Evolutionary conservation across 139 green algal species (phyloP).

Genomic region (Micromonas commoda): DNA sequence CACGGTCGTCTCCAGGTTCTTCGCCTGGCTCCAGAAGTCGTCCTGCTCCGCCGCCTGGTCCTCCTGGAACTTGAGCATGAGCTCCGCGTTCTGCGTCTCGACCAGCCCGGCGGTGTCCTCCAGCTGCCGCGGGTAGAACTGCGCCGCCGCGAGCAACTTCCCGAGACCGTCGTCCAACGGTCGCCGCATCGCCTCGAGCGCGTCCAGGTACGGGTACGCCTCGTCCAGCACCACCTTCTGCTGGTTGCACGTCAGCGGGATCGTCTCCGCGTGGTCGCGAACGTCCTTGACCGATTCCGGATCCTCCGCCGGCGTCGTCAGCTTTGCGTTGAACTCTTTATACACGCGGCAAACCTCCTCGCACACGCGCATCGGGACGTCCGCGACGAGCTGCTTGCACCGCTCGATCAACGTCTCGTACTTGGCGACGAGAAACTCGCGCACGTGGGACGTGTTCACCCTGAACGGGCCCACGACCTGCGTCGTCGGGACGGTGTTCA

Average conservation of each 20-base stretch:
- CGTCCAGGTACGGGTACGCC: slow-evolving; percentile 30
- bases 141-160: neutral
- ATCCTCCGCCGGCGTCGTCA: slow-evolving; percentile 49
- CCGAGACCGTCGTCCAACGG: neutral
- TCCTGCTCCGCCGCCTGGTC: slow-evolving; percentile 7
- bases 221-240: slow-evolving; percentile 39
- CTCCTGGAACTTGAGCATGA: neutral
- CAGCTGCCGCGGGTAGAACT: neutral
- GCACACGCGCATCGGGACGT: neutral
- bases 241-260: slow-evolving; percentile 45
- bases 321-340: slow-evolving; percentile 52
- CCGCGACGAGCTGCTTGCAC: neutral
- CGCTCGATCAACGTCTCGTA: slow-evolving; percentile 53
- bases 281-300: slow-evolving; percentile 67
- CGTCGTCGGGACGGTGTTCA: slow-evolving; percentile 44
- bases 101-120: neutral
- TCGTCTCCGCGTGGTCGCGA: slow-evolving; percentile 54
- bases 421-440: slow-evolving; percentile 57
- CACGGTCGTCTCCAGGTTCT: neutral
- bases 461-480: slow-evolving; percentile 52
- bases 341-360: slow-evolving; percentile 41
- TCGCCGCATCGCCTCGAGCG: slow-evolving; percentile 15
- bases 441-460: slow-evolving; percentile 51
- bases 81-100: neutral
- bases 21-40: neutral